These are phyloP conservation scores for Nakaseomyces kungkrabaensis DNA, from an alignment of 1,139 yeast genomes.

Conservation along the genomic window DNA sequence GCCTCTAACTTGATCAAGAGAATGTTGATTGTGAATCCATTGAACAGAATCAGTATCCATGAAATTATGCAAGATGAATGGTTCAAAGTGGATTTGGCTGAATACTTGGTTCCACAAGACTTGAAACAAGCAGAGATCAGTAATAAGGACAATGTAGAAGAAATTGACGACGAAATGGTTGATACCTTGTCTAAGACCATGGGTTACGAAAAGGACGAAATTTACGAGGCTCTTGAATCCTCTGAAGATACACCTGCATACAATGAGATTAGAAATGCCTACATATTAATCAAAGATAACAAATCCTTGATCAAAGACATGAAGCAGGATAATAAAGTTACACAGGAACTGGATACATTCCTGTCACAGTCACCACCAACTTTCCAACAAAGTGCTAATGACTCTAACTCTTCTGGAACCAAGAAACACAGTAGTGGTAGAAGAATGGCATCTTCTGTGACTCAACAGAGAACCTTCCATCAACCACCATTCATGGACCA, in stretches of 20 bases:
- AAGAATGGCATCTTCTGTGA: conserved; percentile 10
- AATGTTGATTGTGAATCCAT: conserved; percentile 94
- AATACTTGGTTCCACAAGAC: conserved; percentile 69
- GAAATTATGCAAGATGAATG: conserved; percentile 94
- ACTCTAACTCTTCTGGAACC: conserved; percentile 1
- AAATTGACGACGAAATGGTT: conserved; percentile 70
- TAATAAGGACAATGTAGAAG: conserved; percentile 23
- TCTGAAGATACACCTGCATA: conserved; percentile 34
- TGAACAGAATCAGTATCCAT: conserved; percentile 88
- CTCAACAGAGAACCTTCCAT: conserved; percentile 27
- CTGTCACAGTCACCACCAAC: conserved; percentile 26
- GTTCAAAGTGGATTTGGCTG: conserved; percentile 80
- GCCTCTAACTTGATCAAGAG: conserved; percentile 79
- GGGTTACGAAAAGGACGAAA: conserved; percentile 90
- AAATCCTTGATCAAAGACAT: conserved; percentile 57
- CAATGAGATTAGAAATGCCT: conserved; percentile 86
- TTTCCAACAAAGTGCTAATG: conserved; percentile 11
- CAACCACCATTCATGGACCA: conserved; percentile 24
- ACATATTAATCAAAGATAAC: conserved; percentile 79
- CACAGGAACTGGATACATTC: conserved; percentile 38
- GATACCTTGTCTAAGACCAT: conserved; percentile 72
- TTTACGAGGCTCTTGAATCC: conserved; percentile 57
- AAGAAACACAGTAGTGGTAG: conserved; percentile 7
- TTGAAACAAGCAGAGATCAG: conserved; percentile 35
- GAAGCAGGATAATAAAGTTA: conserved; percentile 38